Evolutionary conservation across 768 basidiomycete genomes (phyloP).

Genomic region (Tylopilus vinaceipallidus): DNA sequence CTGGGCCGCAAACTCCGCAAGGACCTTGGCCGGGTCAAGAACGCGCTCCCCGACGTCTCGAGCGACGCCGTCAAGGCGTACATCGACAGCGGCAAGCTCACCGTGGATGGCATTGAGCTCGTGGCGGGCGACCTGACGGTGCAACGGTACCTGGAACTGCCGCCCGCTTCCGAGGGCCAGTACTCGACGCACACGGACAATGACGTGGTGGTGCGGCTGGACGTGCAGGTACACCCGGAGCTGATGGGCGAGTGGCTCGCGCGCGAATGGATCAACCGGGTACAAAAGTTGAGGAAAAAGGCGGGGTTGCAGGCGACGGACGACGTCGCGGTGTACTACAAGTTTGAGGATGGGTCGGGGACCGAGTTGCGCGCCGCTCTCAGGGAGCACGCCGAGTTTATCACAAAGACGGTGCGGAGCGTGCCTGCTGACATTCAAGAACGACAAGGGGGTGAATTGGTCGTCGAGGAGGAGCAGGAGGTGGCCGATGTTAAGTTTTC

Average conservation of each 20-base stretch:
- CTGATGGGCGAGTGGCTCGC: conserved; percentile 86
- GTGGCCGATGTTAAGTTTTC: conserved; percentile 75
- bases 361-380: conserved; percentile 65
- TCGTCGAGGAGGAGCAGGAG: conserved; percentile 88
- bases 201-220: conserved; percentile 92
- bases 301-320: conserved; percentile 94
- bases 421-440: conserved; percentile 60
- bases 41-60: conserved; percentile 74
- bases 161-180: conserved; percentile 54
- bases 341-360: conserved; percentile 68
- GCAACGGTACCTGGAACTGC: conserved; percentile 86
- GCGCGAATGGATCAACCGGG: conserved; percentile 86
- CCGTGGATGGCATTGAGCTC: conserved; percentile 87
- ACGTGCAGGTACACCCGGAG: conserved; percentile 84
- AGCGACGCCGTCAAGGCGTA: conserved; percentile 84
- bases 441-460: conserved; percentile 46
- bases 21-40: conserved; percentile 86
- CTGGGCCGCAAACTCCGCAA: conserved; percentile 93
- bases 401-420: conserved; percentile 72
- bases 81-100: conserved; percentile 68
- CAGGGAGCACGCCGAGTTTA: conserved; percentile 60
- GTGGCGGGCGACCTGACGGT: conserved; percentile 89
- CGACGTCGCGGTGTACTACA: conserved; percentile 85
- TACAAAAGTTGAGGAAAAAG: conserved; percentile 94
- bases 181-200: conserved; percentile 87